Percentiles rank a stretch among this genome's conserved stretches.
Conservation (phyloP, 2,329 filamentous ascomycete genomes). For the Periconia sp. region DNA sequence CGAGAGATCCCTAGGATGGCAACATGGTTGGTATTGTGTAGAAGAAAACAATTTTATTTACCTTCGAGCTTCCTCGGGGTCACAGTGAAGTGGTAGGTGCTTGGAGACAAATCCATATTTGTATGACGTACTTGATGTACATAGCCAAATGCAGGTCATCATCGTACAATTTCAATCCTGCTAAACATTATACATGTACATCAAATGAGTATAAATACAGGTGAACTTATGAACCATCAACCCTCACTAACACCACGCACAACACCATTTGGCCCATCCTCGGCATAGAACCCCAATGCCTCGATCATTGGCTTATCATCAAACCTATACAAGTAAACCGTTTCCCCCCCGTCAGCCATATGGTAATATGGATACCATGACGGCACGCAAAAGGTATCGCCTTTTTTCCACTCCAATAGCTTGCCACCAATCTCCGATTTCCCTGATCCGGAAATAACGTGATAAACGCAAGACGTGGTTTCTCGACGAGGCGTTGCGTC, state of each 20-base stretch:
- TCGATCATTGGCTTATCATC: constrained; percentile 59
- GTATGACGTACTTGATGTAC: no score
- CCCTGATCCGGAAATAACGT: constrained; percentile 54
- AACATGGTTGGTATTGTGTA: not conserved
- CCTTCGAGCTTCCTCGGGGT: no score
- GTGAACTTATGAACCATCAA: constrained; percentile 32
- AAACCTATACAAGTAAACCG: constrained; percentile 56
- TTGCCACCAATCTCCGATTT: constrained; percentile 44
- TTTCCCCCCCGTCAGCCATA: constrained; percentile 36
- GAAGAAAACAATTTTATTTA: not conserved
- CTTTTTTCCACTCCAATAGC: constrained; percentile 48
- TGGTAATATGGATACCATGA: constrained; percentile 56
- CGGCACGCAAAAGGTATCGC: constrained; percentile 59
- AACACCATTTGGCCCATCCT: constrained; percentile 37
- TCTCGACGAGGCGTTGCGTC: constrained; percentile 49
- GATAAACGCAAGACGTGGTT: constrained; percentile 56
- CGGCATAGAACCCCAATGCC: constrained; percentile 54
- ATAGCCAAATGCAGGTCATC: no score
- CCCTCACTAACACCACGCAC: not conserved
- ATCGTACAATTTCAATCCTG: not conserved
- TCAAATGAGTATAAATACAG: no score
- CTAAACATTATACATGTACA: constrained; percentile 33
- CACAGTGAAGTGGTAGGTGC: no score
- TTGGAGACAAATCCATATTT: no score
- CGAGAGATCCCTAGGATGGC: not conserved